phyloP scores from a whole-genome alignment of 441 rosid species.

The Gossypium schwendimanii region DNA sequence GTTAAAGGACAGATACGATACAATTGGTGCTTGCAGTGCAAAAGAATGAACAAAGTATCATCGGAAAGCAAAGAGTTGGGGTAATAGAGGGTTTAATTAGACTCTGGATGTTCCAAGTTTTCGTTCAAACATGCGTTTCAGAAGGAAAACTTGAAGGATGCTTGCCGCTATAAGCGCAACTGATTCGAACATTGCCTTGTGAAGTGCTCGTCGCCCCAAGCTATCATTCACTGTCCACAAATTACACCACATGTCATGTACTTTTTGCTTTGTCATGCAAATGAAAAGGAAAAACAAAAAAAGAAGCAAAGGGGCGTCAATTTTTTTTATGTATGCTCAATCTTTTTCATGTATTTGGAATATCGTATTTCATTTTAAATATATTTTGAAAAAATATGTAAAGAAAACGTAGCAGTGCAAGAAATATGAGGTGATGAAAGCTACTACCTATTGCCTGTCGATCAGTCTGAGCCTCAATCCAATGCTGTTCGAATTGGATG shows the following conservation, averaged over 20 bases:
- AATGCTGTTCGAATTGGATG: conserved; percentile 62
- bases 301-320: too few species aligned
- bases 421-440: neutral
- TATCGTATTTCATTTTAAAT: too few species aligned
- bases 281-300: too few species aligned
- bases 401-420: too few species aligned
- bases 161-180: conserved; percentile 46
- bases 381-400: too few species aligned
- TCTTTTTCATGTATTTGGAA: too few species aligned
- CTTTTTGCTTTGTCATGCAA: too few species aligned
- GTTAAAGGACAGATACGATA: neutral
- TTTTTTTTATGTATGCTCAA: too few species aligned
- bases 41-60: neutral
- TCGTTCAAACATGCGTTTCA: conserved; percentile 47
- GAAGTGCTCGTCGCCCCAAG: conserved; percentile 47
- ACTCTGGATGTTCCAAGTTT: conserved; percentile 47
- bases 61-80: too few species aligned
- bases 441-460: conserved; percentile 48
- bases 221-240: conserved; percentile 35
- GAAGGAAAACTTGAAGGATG: conserved; percentile 44
- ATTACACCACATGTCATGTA: neutral
- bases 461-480: conserved; percentile 65
- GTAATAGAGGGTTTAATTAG: neutral
- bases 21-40: neutral
- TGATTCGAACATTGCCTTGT: conserved; percentile 52